phyloP scores from a whole-genome alignment of 179 eudicot species.

The Beta lomatogona region DNA sequence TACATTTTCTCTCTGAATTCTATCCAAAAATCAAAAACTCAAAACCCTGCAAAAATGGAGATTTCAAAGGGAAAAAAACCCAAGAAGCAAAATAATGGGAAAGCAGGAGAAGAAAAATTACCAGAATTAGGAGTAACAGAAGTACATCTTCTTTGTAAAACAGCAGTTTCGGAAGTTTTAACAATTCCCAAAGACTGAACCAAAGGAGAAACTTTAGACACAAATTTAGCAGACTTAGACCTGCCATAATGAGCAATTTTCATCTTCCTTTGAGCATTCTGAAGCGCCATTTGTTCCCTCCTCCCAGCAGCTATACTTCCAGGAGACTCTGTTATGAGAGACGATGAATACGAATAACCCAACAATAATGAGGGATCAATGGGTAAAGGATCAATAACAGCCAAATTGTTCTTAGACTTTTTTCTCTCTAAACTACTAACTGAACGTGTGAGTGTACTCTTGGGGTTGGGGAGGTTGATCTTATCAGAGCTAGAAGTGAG shows the following conservation, averaged over 20 bases:
- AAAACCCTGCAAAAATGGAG: neutral
- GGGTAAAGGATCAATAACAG: neutral
- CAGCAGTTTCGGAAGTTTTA: slow-evolving; percentile 9
- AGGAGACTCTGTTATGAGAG: slow-evolving; percentile 26
- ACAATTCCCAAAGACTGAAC: slow-evolving; percentile 26
- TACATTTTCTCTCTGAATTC: no score
- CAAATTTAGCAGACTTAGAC: slow-evolving; percentile 39
- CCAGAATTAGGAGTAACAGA: slow-evolving; percentile 44
- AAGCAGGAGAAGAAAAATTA: slow-evolving; percentile 2
- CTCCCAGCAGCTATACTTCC: slow-evolving; percentile 42
- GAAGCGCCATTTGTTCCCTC: slow-evolving; percentile 37
- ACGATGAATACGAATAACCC: slow-evolving; percentile 28
- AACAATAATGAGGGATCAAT: slow-evolving; percentile 4
- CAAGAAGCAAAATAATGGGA: neutral
- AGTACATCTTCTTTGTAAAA: slow-evolving; percentile 35
- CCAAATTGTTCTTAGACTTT: slow-evolving; percentile 22
- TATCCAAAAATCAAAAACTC: no score
- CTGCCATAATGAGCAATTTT: slow-evolving; percentile 41
- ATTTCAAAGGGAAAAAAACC: no score
- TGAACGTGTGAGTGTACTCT: slow-evolving; percentile 24
- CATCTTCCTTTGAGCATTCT: slow-evolving; percentile 40
- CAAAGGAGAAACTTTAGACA: slow-evolving; percentile 29
- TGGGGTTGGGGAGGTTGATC: slow-evolving; percentile 31
- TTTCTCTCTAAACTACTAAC: slow-evolving; percentile 28
- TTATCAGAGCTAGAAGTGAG: slow-evolving; percentile 35